Evolutionary conservation across 768 basidiomycete species (phyloP).

Genomic region (Hortiboletus campestris): DNA sequence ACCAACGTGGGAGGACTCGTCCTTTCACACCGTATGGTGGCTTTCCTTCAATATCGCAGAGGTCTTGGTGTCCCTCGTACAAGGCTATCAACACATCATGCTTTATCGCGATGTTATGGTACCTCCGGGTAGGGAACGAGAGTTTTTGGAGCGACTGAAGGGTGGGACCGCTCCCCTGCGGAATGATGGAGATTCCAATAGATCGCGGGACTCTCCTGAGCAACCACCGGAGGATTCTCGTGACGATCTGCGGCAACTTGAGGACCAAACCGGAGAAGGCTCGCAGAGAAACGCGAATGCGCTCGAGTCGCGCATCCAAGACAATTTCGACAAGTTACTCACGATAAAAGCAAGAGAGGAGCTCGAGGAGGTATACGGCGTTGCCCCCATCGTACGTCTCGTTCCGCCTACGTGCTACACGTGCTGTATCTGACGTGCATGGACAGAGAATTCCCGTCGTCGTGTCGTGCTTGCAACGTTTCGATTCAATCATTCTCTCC

Average conservation of each 20-base stretch:
- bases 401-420: background rate
- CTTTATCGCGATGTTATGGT: constrained; percentile 72
- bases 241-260: constrained; percentile 19
- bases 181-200: constrained; percentile 7
- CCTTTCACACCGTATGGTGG: constrained; percentile 75
- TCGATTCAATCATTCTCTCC: constrained; percentile 70
- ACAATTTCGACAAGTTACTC: constrained; percentile 65
- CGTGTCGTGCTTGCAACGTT: constrained; percentile 70
- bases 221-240: constrained; percentile 6
- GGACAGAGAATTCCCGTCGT: constrained; percentile 73
- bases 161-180: constrained; percentile 5
- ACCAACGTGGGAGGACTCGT: constrained; percentile 53
- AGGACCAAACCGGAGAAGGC: constrained; percentile 14
- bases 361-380: constrained; percentile 74
- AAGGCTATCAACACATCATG: constrained; percentile 67
- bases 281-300: constrained; percentile 2
- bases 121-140: constrained; percentile 38
- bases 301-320: constrained; percentile 48
- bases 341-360: constrained; percentile 67
- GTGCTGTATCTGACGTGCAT: constrained; percentile 2
- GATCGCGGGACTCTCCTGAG: constrained; percentile 12
- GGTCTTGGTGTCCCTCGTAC: constrained; percentile 58
- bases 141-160: constrained; percentile 36
- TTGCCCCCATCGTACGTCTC: constrained; percentile 70
- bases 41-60: constrained; percentile 69